A percentile compares a stretch with the other conserved stretches of the same genome.
phyloP scores from a whole-genome alignment of 1,139 yeast species.

The Suhomyces maxii region DNA sequence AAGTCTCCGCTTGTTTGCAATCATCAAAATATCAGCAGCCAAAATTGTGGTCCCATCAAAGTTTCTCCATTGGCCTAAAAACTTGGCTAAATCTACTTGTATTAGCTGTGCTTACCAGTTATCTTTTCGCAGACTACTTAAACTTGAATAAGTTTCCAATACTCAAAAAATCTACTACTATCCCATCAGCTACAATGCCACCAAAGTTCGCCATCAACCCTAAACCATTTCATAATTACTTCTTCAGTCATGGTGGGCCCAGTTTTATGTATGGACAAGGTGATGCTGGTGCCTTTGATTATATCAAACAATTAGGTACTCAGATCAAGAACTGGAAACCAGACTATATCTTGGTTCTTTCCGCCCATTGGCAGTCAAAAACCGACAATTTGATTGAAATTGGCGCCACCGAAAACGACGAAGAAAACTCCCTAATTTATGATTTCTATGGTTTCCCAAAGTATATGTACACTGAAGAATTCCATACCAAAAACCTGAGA shows the following conservation, averaged over 20 bases:
- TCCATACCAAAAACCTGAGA: constrained; percentile 48
- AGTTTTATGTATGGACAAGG: constrained; percentile 58
- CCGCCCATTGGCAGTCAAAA: constrained; percentile 76
- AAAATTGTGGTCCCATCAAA: too few relatives aligned
- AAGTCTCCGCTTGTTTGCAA: too few relatives aligned
- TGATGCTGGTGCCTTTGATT: constrained; percentile 61
- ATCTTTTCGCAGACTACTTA: too few relatives aligned
- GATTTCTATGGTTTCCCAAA: constrained; percentile 75
- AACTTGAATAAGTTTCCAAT: too few relatives aligned
- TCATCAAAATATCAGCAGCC: too few relatives aligned
- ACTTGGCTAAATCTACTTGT: too few relatives aligned
- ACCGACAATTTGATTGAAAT: constrained; percentile 48
- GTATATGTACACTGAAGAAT: constrained; percentile 61
- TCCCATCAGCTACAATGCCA: neutral
- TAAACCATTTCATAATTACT: constrained; percentile 54
- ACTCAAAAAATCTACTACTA: neutral
- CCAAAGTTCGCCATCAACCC: constrained; percentile 15
- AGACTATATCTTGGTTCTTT: constrained; percentile 61
- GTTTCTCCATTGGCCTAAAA: too few relatives aligned
- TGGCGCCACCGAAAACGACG: constrained; percentile 30
- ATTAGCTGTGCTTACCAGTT: too few relatives aligned
- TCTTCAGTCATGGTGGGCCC: constrained; percentile 80
- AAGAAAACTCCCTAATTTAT: constrained; percentile 52
- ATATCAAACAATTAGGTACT: constrained; percentile 49
- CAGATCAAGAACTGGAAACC: constrained; percentile 57